phyloP scores from a whole-genome alignment of 208 protist species.

The Acanthamoeba royreba region DNA sequence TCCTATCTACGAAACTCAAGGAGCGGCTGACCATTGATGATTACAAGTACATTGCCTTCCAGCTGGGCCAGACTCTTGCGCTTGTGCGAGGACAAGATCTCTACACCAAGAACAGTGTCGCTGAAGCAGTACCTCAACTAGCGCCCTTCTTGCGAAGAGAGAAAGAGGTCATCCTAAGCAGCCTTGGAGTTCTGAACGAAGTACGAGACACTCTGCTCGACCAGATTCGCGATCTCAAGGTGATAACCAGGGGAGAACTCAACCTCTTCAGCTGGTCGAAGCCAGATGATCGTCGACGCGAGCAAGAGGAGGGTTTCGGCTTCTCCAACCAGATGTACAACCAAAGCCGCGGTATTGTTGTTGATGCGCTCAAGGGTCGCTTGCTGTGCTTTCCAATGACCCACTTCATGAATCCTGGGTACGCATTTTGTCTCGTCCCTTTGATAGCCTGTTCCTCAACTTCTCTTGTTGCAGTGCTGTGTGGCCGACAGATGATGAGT shows the following conservation, averaged over 20 bases:
- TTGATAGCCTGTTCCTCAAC: not conserved
- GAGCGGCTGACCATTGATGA: not conserved
- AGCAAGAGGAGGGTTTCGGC: too few species aligned
- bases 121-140: not conserved
- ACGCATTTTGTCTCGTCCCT: too few species aligned
- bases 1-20: not conserved
- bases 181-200: not conserved
- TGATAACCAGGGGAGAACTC: not conserved
- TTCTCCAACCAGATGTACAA: not conserved
- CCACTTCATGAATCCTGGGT: not conserved
- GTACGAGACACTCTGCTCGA: not conserved
- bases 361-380: not conserved
- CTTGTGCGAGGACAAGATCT: not conserved
- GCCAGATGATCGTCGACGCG: too few species aligned
- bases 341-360: not conserved
- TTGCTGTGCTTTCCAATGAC: not conserved
- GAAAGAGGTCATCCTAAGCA: not conserved
- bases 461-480: not conserved
- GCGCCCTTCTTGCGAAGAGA: not conserved
- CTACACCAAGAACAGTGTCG: not conserved
- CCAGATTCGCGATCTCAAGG: not conserved
- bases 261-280: too few species aligned
- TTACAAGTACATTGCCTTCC: not conserved
- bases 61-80: not conserved
- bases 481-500: not conserved